Evolutionary conservation across 441 rosid genomes (phyloP), one percentile per base, ranked within the genome.

Genomic region (Euphorbia schlechtendalii): DNA sequence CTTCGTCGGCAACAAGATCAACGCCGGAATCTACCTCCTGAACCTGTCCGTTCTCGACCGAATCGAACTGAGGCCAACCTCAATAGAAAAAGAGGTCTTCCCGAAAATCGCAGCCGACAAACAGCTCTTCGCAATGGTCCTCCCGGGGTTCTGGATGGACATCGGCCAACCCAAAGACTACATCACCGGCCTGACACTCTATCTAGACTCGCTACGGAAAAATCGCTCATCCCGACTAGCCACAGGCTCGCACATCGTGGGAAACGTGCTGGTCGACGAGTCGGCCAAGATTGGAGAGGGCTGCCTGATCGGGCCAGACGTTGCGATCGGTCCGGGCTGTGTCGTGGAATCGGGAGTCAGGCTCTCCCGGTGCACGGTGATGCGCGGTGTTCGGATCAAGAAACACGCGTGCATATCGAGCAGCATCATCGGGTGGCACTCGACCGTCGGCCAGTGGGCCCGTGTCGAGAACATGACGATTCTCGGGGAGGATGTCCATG

Each of bases 121-220:
- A 59, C 79, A 82, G 69, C 96, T 93, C 61, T 90, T 67, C 11
- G 97, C 96, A 2, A 90, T 93, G 97, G 99, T 88, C 54, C 85
- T 93, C 28, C 95, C 96, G 0, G 99, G 99, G 24, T 93, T 93
- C 56, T 93, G 99, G 99, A 93, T 93, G 99, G 99, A 90, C 81
- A 86, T 93, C 63, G 99, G 99, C 57, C 97, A 93, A 75, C 99
- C 99, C 20, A 83, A 81, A 69, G 99, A 93, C 66, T 93, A 93
- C 85, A 90, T 93, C 40, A 80, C 90, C 0, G 99, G 97, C n/a
- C 75, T 90, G 59, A 86, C 90, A 68, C 96, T 90, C 68, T 93
- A 93, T 71, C 84, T 93, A 8, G 97, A 93, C 67, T 93, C 99
- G 6, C 71, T 85, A 12, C 72, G 88, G 55, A 88, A 86, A 84